A percentile compares a stretch with the other conserved stretches of the same genome.
phyloP scores from a whole-genome alignment of 306 rosid genomes.

The Castanospermum australe region DNA sequence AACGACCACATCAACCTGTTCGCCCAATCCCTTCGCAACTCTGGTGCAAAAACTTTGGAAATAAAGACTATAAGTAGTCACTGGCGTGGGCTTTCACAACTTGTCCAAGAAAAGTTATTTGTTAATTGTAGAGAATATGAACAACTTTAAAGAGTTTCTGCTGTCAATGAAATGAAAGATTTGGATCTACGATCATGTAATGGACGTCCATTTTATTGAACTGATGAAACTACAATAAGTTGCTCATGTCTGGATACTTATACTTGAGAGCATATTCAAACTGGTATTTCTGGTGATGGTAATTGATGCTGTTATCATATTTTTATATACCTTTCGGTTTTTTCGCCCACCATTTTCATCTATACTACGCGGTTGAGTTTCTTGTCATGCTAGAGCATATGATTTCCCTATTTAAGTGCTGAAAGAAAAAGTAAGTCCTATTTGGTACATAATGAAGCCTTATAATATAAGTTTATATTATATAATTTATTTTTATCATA shows the following conservation, averaged over 20 bases:
- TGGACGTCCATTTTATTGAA: constrained; percentile 32
- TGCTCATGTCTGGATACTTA: constrained; percentile 17
- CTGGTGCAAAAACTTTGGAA: constrained; percentile 97
- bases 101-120: constrained; percentile 23
- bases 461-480: too few relatives aligned
- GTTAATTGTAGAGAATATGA: constrained; percentile 37
- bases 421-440: too few relatives aligned
- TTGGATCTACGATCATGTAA: constrained; percentile 31
- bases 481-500: too few relatives aligned
- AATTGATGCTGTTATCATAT: constrained; percentile 11
- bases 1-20: constrained; percentile 95
- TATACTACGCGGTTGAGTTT: not conserved
- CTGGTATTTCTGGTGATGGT: constrained; percentile 2
- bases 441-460: too few relatives aligned
- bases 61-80: constrained; percentile 64
- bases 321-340: not conserved
- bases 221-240: constrained; percentile 51
- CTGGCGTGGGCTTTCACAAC: constrained; percentile 16
- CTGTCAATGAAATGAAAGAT: constrained; percentile 20
- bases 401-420: not conserved
- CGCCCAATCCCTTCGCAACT: constrained; percentile 98
- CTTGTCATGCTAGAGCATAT: not conserved
- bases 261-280: constrained; percentile 18
- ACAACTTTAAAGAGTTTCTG: constrained; percentile 37
- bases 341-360: not conserved